A percentile compares a stretch with the other conserved stretches of the same genome.
Conservation (phyloP, 1,284 basidiomycete species). For the Schizophyllum commune region DNA sequence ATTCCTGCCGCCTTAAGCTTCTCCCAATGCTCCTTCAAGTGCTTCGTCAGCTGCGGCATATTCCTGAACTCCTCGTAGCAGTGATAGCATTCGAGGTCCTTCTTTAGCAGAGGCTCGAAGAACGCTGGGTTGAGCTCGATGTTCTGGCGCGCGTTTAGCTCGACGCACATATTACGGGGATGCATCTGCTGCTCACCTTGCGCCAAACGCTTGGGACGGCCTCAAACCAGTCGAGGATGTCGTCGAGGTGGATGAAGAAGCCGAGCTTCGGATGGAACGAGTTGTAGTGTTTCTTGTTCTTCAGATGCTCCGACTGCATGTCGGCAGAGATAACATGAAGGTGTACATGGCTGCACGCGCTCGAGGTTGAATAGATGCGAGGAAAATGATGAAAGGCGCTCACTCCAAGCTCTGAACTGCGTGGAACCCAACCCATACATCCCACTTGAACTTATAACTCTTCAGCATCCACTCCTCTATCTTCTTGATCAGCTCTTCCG, state of each 20-base stretch:
- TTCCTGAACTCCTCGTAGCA: conserved; percentile 58
- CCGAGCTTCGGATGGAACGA: conserved; percentile 85
- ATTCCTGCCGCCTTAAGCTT: conserved; percentile 16
- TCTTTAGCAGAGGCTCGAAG: conserved; percentile 66
- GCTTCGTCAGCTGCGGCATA: conserved; percentile 71
- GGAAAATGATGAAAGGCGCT: conserved; percentile 14
- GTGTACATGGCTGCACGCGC: conserved; percentile 64
- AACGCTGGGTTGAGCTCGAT: conserved; percentile 37
- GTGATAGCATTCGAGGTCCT: conserved; percentile 59
- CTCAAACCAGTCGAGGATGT: conserved; percentile 73
- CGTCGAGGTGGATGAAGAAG: conserved; percentile 77
- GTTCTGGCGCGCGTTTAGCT: conserved; percentile 32
- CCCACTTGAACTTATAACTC: conserved; percentile 76
- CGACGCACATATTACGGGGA: neutral
- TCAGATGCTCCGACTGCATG: conserved; percentile 66
- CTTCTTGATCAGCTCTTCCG: conserved; percentile 43
- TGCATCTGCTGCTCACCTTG: conserved; percentile 30
- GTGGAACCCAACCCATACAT: conserved; percentile 82
- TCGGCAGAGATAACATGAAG: conserved; percentile 86
- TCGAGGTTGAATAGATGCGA: neutral
- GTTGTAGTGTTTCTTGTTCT: conserved; percentile 92
- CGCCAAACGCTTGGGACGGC: conserved; percentile 44
- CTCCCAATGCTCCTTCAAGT: conserved; percentile 61
- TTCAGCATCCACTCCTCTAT: conserved; percentile 80
- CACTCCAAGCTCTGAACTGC: conserved; percentile 73